Evolutionary conservation across 208 protist species (phyloP), one percentile per base, ranked within the genome.

Genomic region (Trypanosomatidae sp.): DNA sequence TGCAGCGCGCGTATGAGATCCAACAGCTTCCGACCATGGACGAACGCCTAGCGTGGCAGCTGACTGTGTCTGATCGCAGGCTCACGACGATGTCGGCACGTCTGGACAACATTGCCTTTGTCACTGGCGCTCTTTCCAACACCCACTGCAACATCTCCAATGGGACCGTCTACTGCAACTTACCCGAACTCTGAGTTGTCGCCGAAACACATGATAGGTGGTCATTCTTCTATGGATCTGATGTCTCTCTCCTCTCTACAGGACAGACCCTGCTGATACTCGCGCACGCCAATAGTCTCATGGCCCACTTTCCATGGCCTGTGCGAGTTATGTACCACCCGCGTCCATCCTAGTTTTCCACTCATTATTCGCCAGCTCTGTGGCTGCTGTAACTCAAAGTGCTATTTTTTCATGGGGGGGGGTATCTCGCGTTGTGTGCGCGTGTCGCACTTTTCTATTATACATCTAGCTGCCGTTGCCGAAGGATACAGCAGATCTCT

Each of bases 41-140:
- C 43, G 79, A 90, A 50, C 77, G 66, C n/a, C 72, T 89, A 2
- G 77, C 80, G 8, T 76, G 81, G 66, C 66, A 84, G 73, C 78
- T 91, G 17, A 79, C 82, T 0, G 69, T 82, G 8, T 66, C 74
- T 0, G 87, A 89, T 12, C 70, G 59, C 49, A 59, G 62, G 9
- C 76, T 83, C 33, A 67, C 82, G 33, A 73, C 77, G 0, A 22
- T 33, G 15, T 33, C 49, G 3, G 66, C 60, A 9, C 64, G 50
- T 22, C 36, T 66, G 1, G 74, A 78, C 17, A 83, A 67, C 59
- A 36, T 80, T 2, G 73, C 75, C 25, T 67, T 76, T 33, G 55
- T 85, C n/a, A 65, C 70, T 7, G 66, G 72, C 19, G 74, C 49
- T 22, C 68, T 66, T 46, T 46, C 62, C 28, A 76, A 83, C 69